phyloP scores from a whole-genome alignment of 2,329 filamentous ascomycete species.

The Xylaria sp. region DNA sequence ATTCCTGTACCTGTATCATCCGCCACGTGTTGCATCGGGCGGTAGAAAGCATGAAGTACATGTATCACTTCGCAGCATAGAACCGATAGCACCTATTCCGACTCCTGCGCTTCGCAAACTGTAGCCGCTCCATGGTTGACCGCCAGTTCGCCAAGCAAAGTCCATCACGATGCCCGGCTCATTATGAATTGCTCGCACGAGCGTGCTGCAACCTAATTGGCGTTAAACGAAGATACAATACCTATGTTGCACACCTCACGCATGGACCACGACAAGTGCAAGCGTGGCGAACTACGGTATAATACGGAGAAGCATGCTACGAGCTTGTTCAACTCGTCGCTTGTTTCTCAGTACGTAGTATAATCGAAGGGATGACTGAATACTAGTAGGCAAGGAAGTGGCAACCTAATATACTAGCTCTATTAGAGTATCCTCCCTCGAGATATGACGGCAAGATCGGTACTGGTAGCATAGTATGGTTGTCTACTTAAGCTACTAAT shows the following conservation, averaged over 20 bases:
- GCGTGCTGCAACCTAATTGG: not conserved
- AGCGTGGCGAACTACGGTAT: constrained; percentile 14
- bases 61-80: constrained; percentile 6
- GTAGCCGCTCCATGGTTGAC: constrained; percentile 26
- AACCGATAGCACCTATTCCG: constrained; percentile 14
- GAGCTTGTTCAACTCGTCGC: not conserved
- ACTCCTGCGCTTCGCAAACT: constrained; percentile 25
- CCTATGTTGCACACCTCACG: not conserved
- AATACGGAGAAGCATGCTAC: not conserved
- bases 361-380: not conserved
- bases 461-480: too few relatives aligned
- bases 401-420: not conserved
- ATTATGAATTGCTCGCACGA: constrained; percentile 19
- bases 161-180: constrained; percentile 13
- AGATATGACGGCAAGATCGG: not conserved
- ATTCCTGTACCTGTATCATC: not conserved
- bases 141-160: constrained; percentile 28
- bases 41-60: constrained; percentile 12
- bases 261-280: not conserved
- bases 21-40: constrained; percentile 11
- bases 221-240: not conserved
- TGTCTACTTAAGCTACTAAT: not conserved
- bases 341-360: not conserved
- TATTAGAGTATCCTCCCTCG: not conserved
- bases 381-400: not conserved